Evolutionary conservation across 2,329 filamentous ascomycete genomes (phyloP).

Genomic region (Nigrospora osmanthi): DNA sequence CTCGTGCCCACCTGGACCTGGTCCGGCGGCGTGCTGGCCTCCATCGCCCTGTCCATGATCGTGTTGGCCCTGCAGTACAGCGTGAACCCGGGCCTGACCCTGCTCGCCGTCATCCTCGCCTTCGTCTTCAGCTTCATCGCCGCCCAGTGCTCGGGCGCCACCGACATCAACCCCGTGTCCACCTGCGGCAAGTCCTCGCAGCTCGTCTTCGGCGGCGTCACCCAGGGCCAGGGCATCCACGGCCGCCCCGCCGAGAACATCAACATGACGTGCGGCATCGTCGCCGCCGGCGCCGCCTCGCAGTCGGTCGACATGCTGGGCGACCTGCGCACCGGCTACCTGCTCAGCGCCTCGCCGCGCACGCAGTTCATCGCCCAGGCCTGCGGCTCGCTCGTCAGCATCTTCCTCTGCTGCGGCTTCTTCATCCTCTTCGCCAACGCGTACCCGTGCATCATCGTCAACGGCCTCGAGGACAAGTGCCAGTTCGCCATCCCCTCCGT

Average conservation of each 20-base stretch:
- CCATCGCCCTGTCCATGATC: conserved; percentile 42
- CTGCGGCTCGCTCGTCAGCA: conserved; percentile 53
- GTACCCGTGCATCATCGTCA: conserved; percentile 58
- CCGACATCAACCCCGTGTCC: conserved; percentile 57
- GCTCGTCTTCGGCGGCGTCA: conserved; percentile 59
- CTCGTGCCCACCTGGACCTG: conserved; percentile 47
- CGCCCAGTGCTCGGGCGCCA: conserved; percentile 51
- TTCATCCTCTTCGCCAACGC: conserved; percentile 62
- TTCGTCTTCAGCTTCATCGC: conserved; percentile 56
- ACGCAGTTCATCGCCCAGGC: conserved; percentile 61
- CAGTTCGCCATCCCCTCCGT: conserved; percentile 57
- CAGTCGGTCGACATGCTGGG: conserved; percentile 45
- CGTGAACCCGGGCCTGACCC: conserved; percentile 47
- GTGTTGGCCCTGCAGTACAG: conserved; percentile 43
- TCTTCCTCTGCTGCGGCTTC: conserved; percentile 59
- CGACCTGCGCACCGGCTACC: conserved; percentile 62
- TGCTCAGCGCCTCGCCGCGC: conserved; percentile 55
- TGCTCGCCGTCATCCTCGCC: conserved; percentile 47
- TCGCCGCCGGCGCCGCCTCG: conserved; percentile 47
- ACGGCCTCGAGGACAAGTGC: conserved; percentile 35
- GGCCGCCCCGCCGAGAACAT: conserved; percentile 48
- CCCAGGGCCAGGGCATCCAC: conserved; percentile 41
- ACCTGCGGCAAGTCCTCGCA: conserved; percentile 62
- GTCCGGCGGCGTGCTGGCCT: conserved; percentile 37
- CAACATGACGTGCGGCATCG: conserved; percentile 56